Conservation (phyloP, 805 yeast genomes). For the Blastobotrys peoriensis region DNA sequence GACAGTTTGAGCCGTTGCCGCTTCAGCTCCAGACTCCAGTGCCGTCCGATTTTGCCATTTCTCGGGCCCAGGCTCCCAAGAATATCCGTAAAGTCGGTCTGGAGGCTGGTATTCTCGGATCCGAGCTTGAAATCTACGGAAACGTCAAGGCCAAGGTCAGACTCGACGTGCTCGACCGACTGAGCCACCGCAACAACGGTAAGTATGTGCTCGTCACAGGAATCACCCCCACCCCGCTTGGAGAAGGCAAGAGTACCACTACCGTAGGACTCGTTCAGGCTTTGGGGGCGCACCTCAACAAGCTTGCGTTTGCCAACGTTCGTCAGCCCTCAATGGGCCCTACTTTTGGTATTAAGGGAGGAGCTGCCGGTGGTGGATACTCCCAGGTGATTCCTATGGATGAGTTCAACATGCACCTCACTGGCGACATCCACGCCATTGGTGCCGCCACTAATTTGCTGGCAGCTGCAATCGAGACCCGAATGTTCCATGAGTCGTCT, state of each 20-base stretch:
- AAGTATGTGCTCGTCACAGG: conserved; percentile 91
- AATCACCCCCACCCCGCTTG: conserved; percentile 96
- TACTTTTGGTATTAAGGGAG: conserved; percentile 97
- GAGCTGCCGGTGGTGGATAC: conserved; percentile 99
- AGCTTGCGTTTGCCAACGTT: conserved; percentile 84
- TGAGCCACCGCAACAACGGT: conserved; percentile 62
- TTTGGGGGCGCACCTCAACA: conserved; percentile 78
- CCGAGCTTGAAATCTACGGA: conserved; percentile 87
- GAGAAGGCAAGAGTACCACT: conserved; percentile 97
- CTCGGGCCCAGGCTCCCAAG: conserved; percentile 84
- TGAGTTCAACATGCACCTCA: conserved; percentile 94
- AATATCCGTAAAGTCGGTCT: conserved; percentile 67
- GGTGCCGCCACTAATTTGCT: conserved; percentile 88
- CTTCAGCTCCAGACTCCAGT: conserved; percentile 58
- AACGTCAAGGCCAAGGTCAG: conserved; percentile 86
- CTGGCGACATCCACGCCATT: conserved; percentile 97
- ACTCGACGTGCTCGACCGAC: conserved; percentile 61
- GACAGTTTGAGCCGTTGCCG: conserved; percentile 50
- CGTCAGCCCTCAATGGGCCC: conserved; percentile 99
- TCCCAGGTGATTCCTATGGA: conserved; percentile 98
- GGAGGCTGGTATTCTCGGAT: conserved; percentile 71
- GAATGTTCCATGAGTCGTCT: conserved; percentile 91
- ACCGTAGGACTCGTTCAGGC: conserved; percentile 96
- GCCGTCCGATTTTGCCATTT: conserved; percentile 86
- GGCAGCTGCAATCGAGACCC: conserved; percentile 95